phyloP scores from a whole-genome alignment of 306 rosid species.

The Alnus rubra region DNA sequence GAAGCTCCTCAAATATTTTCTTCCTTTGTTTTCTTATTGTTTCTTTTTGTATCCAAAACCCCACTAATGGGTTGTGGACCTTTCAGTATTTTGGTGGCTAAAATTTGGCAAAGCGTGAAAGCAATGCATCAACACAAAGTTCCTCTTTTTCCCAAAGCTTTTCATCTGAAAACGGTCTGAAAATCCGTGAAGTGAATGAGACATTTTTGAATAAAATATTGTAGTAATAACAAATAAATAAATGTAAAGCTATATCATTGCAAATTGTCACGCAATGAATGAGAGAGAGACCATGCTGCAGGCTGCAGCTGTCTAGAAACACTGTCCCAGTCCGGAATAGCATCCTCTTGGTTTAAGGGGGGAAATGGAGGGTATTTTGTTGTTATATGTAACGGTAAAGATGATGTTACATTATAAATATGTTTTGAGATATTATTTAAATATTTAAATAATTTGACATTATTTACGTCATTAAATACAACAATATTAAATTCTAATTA shows the following conservation, averaged over 20 bases:
- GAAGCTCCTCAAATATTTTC: not conserved
- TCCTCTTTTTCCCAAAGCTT: slow-evolving; percentile 11
- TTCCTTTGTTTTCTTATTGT: not conserved
- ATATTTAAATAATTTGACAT: too few relatives aligned
- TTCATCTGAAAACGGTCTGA: slow-evolving; percentile 38
- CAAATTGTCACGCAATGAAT: not conserved
- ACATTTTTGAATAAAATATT: slow-evolving; percentile 23
- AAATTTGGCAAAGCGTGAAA: slow-evolving; percentile 24
- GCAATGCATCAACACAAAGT: slow-evolving; percentile 27
- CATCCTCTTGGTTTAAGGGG: too few relatives aligned
- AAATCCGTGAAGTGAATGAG: slow-evolving; percentile 52
- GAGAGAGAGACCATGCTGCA: not conserved
- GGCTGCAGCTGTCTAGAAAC: too few relatives aligned
- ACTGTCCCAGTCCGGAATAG: too few relatives aligned
- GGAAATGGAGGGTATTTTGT: too few relatives aligned
- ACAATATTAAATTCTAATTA: too few relatives aligned
- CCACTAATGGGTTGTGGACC: not conserved
- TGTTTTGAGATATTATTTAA: too few relatives aligned
- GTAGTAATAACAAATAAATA: not conserved
- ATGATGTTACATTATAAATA: too few relatives aligned
- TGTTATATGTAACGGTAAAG: too few relatives aligned
- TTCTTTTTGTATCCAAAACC: not conserved
- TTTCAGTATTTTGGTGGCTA: slow-evolving; percentile 15
- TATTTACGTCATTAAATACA: too few relatives aligned
- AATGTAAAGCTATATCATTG: not conserved